These are phyloP conservation scores for Pestalotiopsis sp. DNA, from an alignment of 2,329 filamentous ascomycete genomes.

Conservation along the genomic window DNA sequence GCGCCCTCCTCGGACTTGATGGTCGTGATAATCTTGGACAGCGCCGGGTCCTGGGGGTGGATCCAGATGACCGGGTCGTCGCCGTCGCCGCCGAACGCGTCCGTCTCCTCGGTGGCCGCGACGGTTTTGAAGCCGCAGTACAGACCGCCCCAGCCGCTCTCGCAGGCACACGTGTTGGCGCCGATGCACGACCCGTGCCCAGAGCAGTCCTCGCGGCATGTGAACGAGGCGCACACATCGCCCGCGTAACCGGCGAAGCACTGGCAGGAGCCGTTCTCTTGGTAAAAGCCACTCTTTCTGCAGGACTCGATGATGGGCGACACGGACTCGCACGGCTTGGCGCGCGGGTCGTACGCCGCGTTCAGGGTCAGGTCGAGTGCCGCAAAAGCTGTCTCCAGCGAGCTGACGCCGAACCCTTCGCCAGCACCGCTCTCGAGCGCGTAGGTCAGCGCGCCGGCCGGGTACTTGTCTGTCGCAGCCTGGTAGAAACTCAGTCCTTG, in stretches of 20 bases:
- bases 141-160: conserved; percentile 43
- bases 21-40: conserved; percentile 53
- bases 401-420: conserved; percentile 40
- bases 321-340: conserved; percentile 21
- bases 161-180: conserved; percentile 42
- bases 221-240: conserved; percentile 33
- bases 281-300: conserved; percentile 39
- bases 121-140: conserved; percentile 47
- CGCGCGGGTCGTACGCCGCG: conserved; percentile 39
- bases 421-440: conserved; percentile 42
- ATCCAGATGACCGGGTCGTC: conserved; percentile 53
- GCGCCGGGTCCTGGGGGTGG: conserved; percentile 37
- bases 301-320: conserved; percentile 37
- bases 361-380: conserved; percentile 35
- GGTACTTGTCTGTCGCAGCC: conserved; percentile 33
- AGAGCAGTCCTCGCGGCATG: conserved; percentile 43
- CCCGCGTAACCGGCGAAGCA: conserved; percentile 47
- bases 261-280: conserved; percentile 30
- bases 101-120: conserved; percentile 42
- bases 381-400: conserved; percentile 35
- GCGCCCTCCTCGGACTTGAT: conserved; percentile 51
- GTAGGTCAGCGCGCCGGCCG: conserved; percentile 40
- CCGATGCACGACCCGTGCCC: conserved; percentile 42
- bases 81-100: conserved; percentile 44
- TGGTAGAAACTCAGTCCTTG: conserved; percentile 45